Evolutionary conservation across 371 early-diverging fungal genomes (phyloP).

Genomic region (Saksenaea oblongispora): DNA sequence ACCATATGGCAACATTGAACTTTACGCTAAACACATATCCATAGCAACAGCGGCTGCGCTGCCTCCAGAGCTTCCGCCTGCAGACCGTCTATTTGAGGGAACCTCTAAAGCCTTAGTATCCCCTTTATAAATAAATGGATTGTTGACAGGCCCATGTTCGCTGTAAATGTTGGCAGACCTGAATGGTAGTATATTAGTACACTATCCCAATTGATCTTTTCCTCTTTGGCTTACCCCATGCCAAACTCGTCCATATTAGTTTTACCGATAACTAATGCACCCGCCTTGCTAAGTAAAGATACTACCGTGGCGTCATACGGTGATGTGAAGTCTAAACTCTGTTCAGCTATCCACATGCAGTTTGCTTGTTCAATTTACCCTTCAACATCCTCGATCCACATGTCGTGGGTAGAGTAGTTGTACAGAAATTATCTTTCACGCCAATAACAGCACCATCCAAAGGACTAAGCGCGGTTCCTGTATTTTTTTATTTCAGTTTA

Average conservation of each 20-base stretch:
- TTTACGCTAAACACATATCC: constrained; percentile 75
- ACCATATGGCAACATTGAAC: constrained; percentile 9
- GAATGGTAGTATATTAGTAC: constrained; percentile 1
- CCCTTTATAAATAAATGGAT: constrained; percentile 40
- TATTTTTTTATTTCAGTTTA: not conserved
- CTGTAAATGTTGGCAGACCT: constrained; percentile 59
- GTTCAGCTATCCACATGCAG: not conserved
- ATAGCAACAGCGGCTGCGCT: constrained; percentile 91
- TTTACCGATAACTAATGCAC: constrained; percentile 80
- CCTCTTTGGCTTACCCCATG: constrained; percentile 74
- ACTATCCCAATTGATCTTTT: not conserved
- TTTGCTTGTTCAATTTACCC: constrained; percentile 34
- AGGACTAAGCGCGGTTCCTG: constrained; percentile 17
- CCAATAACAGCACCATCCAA: constrained; percentile 67
- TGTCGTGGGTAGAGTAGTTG: constrained; percentile 59
- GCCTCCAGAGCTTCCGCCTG: constrained; percentile 95
- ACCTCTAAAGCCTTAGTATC: constrained; percentile 7
- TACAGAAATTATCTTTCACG: constrained; percentile 78
- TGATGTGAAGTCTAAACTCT: constrained; percentile 60
- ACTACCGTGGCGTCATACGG: constrained; percentile 85
- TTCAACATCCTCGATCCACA: constrained; percentile 71
- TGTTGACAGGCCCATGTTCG: constrained; percentile 48
- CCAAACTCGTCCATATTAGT: constrained; percentile 98
- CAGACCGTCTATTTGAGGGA: constrained; percentile 36
- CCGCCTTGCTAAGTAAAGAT: constrained; percentile 57